Conservation (phyloP, 805 yeast genomes). For the Saturnispora quitensis region DNA sequence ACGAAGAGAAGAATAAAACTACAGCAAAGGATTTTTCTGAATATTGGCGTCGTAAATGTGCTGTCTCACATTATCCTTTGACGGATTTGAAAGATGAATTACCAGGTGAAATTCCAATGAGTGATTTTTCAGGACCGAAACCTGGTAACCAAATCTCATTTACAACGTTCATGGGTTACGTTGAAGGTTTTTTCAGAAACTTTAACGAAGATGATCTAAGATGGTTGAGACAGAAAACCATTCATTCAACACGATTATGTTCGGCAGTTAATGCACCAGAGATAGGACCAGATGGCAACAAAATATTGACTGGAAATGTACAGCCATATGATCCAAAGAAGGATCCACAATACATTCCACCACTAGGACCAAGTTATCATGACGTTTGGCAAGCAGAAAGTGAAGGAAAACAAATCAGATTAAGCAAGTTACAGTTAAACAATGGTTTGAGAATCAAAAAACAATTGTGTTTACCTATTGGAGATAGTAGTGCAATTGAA, state of each 20-base stretch:
- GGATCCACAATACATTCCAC: slow-evolving; percentile 70
- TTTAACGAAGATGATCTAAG: slow-evolving; percentile 75
- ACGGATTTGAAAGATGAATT: slow-evolving; percentile 62
- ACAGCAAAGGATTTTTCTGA: slow-evolving; percentile 50
- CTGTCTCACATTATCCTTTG: slow-evolving; percentile 85
- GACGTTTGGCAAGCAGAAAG: slow-evolving; percentile 87
- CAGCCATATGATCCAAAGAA: slow-evolving; percentile 5
- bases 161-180: slow-evolving; percentile 72
- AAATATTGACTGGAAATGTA: not conserved
- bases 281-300: slow-evolving; percentile 4
- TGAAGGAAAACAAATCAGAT: slow-evolving; percentile 19
- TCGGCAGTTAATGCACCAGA: slow-evolving; percentile 7
- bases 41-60: slow-evolving; percentile 64
- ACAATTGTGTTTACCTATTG: slow-evolving; percentile 43
- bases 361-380: slow-evolving; percentile 72
- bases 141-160: slow-evolving; percentile 89
- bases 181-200: slow-evolving; percentile 77
- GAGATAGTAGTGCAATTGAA: slow-evolving; percentile 34
- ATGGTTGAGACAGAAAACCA: slow-evolving; percentile 48
- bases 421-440: slow-evolving; percentile 20
- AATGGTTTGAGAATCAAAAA: slow-evolving; percentile 18
- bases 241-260: slow-evolving; percentile 3
- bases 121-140: slow-evolving; percentile 75
- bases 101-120: slow-evolving; percentile 84
- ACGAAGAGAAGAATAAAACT: slow-evolving; percentile 47